phyloP scores from a whole-genome alignment of 202 grass and related monocot genomes.

The Sporobolus alterniflorus region DNA sequence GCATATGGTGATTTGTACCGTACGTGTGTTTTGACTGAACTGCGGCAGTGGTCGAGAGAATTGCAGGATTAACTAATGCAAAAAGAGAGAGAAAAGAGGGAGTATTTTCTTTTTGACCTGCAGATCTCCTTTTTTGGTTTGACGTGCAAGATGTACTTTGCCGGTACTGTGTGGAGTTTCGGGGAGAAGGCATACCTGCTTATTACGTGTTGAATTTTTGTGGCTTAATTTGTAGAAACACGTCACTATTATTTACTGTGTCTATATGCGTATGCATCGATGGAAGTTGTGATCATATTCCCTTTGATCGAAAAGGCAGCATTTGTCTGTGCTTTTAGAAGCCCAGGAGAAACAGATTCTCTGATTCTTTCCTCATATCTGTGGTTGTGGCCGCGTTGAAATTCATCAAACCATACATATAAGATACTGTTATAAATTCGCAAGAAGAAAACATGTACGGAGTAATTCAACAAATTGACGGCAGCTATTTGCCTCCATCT shows the following conservation, averaged over 20 bases:
- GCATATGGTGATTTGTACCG: no score
- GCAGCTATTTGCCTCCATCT: slow-evolving; percentile 3
- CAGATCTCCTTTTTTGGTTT: not conserved
- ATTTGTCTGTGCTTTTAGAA: not conserved
- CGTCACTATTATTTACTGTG: no score
- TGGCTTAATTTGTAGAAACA: not conserved
- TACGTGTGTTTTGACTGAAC: not conserved
- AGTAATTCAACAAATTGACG: not conserved
- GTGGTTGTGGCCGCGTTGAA: slow-evolving; percentile 40
- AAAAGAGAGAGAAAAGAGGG: not conserved
- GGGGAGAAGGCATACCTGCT: not conserved
- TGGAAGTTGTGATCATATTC: not conserved
- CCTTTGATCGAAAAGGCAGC: no score
- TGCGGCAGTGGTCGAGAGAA: not conserved
- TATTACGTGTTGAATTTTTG: not conserved
- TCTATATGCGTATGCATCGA: no score
- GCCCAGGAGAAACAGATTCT: not conserved
- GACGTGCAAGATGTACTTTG: not conserved
- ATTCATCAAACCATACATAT: slow-evolving; percentile 1
- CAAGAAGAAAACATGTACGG: not conserved
- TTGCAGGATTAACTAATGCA: no score
- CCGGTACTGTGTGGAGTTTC: not conserved
- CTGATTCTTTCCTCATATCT: slow-evolving; percentile 15
- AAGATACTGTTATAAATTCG: not conserved
- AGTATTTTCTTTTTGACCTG: not conserved